Conservation (phyloP, 2,329 filamentous ascomycete species). For the Tolypocladium album region DNA sequence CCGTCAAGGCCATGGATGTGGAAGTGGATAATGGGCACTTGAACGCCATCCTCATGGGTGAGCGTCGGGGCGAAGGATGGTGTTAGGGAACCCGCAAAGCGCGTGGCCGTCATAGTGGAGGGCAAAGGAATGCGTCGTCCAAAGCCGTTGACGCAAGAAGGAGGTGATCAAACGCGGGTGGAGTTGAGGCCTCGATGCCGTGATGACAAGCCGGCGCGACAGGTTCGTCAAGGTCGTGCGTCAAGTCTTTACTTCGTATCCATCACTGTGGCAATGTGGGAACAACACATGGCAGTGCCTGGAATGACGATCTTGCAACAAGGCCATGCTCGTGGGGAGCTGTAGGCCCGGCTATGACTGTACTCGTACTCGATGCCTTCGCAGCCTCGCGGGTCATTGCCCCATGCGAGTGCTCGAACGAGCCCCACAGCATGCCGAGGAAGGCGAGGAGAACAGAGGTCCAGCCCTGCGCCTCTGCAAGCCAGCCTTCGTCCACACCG, state of each 20-base stretch:
- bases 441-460: neutral
- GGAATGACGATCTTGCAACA: neutral
- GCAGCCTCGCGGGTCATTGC: neutral
- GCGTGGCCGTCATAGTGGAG: neutral
- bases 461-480: neutral
- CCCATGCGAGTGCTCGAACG: neutral
- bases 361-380: neutral
- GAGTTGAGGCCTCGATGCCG: neutral
- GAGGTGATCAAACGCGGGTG: neutral
- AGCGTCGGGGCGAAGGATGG: neutral
- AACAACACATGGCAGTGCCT: neutral
- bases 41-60: neutral
- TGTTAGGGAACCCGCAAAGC: neutral
- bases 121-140: neutral
- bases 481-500: neutral
- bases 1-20: neutral
- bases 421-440: neutral
- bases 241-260: no score
- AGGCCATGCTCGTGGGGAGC: neutral
- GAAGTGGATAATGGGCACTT: neutral
- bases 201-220: neutral
- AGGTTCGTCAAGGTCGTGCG: neutral
- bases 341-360: neutral
- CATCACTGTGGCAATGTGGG: no score
- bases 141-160: neutral